Percentiles rank a stretch among this genome's conserved stretches.
These are phyloP conservation scores for Apiospora kogelbergensis DNA, from an alignment of 2,329 filamentous ascomycete species.

Conservation along the genomic window DNA sequence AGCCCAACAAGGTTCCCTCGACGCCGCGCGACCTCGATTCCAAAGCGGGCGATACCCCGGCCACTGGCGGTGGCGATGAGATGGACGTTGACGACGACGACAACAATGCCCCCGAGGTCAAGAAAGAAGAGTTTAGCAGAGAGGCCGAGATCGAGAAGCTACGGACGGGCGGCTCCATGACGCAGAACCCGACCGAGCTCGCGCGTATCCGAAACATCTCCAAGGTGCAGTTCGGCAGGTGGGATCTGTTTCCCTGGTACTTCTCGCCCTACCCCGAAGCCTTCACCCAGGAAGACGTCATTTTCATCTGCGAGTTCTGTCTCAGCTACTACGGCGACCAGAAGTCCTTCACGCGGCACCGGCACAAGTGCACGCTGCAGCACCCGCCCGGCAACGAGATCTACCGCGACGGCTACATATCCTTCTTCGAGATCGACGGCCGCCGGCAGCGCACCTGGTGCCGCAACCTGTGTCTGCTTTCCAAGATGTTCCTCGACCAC, in stretches of 20 bases:
- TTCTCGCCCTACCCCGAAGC: constrained; percentile 94
- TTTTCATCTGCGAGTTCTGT: constrained; percentile 98
- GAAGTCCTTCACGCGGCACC: constrained; percentile 81
- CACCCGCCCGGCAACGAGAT: constrained; percentile 98
- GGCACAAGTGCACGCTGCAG: constrained; percentile 83
- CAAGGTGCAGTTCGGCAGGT: constrained; percentile 89
- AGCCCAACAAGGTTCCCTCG: constrained; percentile 41
- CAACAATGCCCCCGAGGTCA: constrained; percentile 32
- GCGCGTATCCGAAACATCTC: constrained; percentile 93
- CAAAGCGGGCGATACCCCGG: constrained; percentile 46
- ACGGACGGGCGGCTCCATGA: constrained; percentile 94
- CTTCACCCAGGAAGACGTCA: constrained; percentile 84
- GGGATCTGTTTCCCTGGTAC: constrained; percentile 96
- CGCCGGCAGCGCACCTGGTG: constrained; percentile 94
- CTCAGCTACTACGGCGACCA: constrained; percentile 84
- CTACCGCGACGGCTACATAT: constrained; percentile 90
- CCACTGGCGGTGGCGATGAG: constrained; percentile 40
- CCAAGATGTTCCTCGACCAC: constrained; percentile 93
- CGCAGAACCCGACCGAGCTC: constrained; percentile 95
- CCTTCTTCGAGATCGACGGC: constrained; percentile 97
- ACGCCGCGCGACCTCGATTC: constrained; percentile 44
- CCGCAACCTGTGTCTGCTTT: constrained; percentile 89
- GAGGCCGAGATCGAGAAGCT: constrained; percentile 97
- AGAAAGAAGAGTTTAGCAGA: constrained; percentile 63
- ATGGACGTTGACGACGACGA: constrained; percentile 58